A percentile compares a stretch with the other conserved stretches of the same genome.
phyloP scores from a whole-genome alignment of 2,329 filamentous ascomycete species.

The Rhynchosporium secalis region DNA sequence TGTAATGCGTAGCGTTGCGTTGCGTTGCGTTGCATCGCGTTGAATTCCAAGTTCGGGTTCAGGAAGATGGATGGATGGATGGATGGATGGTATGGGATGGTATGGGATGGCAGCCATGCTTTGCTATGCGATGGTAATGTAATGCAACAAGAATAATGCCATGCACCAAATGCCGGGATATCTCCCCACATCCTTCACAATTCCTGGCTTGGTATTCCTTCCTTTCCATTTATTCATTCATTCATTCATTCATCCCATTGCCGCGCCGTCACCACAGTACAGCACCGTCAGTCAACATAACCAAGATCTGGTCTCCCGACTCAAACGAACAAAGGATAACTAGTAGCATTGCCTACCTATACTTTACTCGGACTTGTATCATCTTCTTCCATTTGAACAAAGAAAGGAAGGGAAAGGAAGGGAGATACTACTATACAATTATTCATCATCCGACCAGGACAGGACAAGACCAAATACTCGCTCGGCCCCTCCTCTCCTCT shows the following conservation, averaged over 20 bases:
- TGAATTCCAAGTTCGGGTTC: neutral
- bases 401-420: too few relatives aligned
- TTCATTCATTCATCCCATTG: neutral
- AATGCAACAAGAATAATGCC: neutral
- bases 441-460: too few relatives aligned
- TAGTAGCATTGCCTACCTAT: too few relatives aligned
- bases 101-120: neutral
- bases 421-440: too few relatives aligned
- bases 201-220: too few relatives aligned
- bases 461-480: too few relatives aligned
- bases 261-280: too few relatives aligned
- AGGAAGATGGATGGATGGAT: neutral
- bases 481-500: too few relatives aligned
- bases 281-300: neutral
- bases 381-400: too few relatives aligned
- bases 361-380: too few relatives aligned
- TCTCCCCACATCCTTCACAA: neutral
- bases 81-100: neutral
- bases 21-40: neutral
- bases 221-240: neutral
- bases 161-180: slow-evolving; percentile 6
- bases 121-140: neutral
- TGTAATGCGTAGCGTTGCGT: neutral
- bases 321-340: too few relatives aligned
- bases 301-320: neutral